Conservation (phyloP, 805 yeast species). For the Maudiozyma serrabonitensis region DNA sequence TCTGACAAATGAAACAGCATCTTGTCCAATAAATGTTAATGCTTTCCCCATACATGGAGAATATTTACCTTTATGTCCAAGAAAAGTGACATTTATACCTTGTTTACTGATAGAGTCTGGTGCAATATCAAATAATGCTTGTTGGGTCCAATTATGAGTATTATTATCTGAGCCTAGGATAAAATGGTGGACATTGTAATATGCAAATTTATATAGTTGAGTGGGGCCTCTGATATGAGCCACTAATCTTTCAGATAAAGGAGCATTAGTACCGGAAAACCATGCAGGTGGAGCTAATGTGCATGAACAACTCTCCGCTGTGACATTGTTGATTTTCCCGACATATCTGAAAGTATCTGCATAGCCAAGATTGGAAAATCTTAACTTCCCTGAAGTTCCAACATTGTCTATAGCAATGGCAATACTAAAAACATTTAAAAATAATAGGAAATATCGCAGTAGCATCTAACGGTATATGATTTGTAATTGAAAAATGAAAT, state of each 20-base stretch:
- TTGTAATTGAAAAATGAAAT: neutral
- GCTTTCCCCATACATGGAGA: conserved; percentile 59
- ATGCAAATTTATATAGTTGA: conserved; percentile 46
- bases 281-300: conserved; percentile 14
- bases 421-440: neutral
- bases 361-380: conserved; percentile 18
- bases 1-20: conserved; percentile 39
- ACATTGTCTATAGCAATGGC: neutral
- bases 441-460: neutral
- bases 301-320: conserved; percentile 14
- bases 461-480: neutral
- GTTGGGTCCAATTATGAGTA: conserved; percentile 41
- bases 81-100: conserved; percentile 46
- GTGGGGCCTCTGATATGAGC: conserved; percentile 72
- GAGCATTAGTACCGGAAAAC: conserved; percentile 48
- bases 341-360: conserved; percentile 17
- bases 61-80: conserved; percentile 50
- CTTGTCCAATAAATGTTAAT: conserved; percentile 45
- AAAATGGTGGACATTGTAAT: conserved; percentile 38
- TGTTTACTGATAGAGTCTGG: neutral
- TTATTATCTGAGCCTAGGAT: conserved; percentile 13
- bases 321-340: conserved; percentile 9
- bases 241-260: conserved; percentile 51
- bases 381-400: conserved; percentile 5
- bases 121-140: conserved; percentile 44